Conservation (phyloP, 116 monocot genomes). For the Iris pallida region DNA sequence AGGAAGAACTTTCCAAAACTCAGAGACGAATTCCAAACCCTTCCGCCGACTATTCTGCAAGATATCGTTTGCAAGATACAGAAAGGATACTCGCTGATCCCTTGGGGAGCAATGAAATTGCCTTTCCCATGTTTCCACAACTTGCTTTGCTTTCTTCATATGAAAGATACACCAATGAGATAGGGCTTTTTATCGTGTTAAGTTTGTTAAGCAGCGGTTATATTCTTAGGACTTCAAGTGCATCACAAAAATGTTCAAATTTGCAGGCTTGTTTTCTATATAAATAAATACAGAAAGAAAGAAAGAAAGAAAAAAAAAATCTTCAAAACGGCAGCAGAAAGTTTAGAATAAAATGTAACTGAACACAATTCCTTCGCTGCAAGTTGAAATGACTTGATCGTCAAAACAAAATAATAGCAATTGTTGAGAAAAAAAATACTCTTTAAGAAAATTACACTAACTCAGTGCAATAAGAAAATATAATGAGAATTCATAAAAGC, state of each 20-base stretch:
- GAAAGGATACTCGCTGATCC: slow-evolving; percentile 56
- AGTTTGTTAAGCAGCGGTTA: slow-evolving; percentile 11
- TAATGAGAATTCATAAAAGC: not conserved
- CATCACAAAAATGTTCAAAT: not conserved
- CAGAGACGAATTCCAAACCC: slow-evolving; percentile 73
- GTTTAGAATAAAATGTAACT: too few species aligned
- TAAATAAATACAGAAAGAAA: too few species aligned
- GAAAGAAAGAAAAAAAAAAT: too few species aligned
- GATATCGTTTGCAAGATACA: slow-evolving; percentile 92
- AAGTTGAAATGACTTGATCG: not conserved
- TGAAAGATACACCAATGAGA: slow-evolving; percentile 98
- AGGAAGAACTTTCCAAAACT: slow-evolving; percentile 84
- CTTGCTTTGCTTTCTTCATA: slow-evolving; percentile 71
- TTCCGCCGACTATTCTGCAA: slow-evolving; percentile 84
- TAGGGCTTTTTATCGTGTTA: slow-evolving; percentile 57
- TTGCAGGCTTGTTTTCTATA: too few species aligned
- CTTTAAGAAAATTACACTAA: too few species aligned
- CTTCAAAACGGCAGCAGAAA: too few species aligned
- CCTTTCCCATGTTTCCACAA: slow-evolving; percentile 85
- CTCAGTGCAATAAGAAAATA: not conserved
- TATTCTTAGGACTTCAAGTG: not conserved
- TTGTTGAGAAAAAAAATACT: too few species aligned
- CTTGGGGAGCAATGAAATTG: slow-evolving; percentile 56
- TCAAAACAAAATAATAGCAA: too few species aligned
- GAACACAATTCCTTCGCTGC: not conserved